Evolutionary conservation across 306 rosid species (phyloP), one percentile per base, ranked within the genome.

Genomic region (Arachis hypogaea): DNA sequence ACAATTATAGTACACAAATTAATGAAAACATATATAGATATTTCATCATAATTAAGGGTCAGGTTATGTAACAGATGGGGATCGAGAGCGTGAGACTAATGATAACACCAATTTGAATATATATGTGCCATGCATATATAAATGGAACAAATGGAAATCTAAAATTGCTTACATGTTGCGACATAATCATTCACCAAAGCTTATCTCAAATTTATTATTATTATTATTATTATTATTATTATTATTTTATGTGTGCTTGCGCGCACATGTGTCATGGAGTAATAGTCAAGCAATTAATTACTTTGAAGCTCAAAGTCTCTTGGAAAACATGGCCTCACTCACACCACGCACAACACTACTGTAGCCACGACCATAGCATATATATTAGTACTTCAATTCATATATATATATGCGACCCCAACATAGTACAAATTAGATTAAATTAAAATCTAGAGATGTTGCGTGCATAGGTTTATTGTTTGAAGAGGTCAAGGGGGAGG

Each of bases 121-220:
- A 33, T 33, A 1, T 40, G 68, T 68, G 40, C 5, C 43, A 58
- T 66, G 9, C 47, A 45, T 33, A 22, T 22, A 22, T 22, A 72
- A 11, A 50, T 56, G 60, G 51, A 41, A 59, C 45, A 69, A 60
- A 22, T 60, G 61, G 16, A 29, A 42, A 30, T 43, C 9, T 29
- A 70, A 62, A 62, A 4, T 33, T 51, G 66, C 18, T 69, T 62
- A 11, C 5, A 16, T 62, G 51, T 11, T 11, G 73, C 28, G 83
- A 80, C 83, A 80, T 74, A 86, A 74, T 92, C 86, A 42, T 92
- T 92, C 7, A 12, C 11, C 56, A 81, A 77, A 63, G 62, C 76
- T 77, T 71, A 71, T 72, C 63, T 43, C 30, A n/a, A 63, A 63
- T 33, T 4, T 33, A 33, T 33, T 33, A 33, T 33, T 74, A 18